Percentiles rank a stretch among this genome's conserved stretches.
Conservation (phyloP, 2,329 filamentous ascomycete genomes). For the Beauveria sp. region DNA sequence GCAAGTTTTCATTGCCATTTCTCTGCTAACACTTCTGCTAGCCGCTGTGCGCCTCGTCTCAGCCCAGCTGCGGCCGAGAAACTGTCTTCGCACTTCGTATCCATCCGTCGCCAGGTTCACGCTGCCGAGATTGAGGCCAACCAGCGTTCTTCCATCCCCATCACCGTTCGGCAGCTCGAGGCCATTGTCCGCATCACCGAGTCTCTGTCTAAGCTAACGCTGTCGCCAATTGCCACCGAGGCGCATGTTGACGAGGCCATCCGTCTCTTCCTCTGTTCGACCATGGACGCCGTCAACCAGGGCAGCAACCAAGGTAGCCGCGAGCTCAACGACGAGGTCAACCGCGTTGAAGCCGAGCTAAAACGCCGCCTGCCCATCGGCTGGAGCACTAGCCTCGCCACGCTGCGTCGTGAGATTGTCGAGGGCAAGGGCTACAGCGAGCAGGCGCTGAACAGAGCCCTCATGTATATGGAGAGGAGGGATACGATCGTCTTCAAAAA, state of each 20-base stretch:
- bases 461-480: slow-evolving; percentile 78
- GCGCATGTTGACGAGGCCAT: slow-evolving; percentile 96
- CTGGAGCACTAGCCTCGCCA: slow-evolving; percentile 87
- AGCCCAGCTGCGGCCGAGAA: slow-evolving; percentile 90
- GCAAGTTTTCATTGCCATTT: neutral
- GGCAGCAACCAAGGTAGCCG: slow-evolving; percentile 76
- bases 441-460: slow-evolving; percentile 71
- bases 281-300: slow-evolving; percentile 95
- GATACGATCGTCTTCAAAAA: slow-evolving; percentile 80
- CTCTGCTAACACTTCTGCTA: slow-evolving; percentile 31
- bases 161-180: slow-evolving; percentile 94
- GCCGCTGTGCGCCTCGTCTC: slow-evolving; percentile 84
- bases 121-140: slow-evolving; percentile 85
- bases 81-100: slow-evolving; percentile 93
- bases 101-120: slow-evolving; percentile 89
- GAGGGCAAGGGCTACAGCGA: slow-evolving; percentile 87
- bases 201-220: slow-evolving; percentile 82
- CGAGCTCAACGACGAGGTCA: slow-evolving; percentile 85
- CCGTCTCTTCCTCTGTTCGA: slow-evolving; percentile 88
- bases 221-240: slow-evolving; percentile 82
- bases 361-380: slow-evolving; percentile 83
- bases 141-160: slow-evolving; percentile 85
- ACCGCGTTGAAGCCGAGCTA: slow-evolving; percentile 81
- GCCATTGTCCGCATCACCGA: slow-evolving; percentile 97
- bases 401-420: slow-evolving; percentile 81